Base-by-base conservation (phyloP, 805 yeast genomes). In the Zygotorulaspora chibaensis region DNA sequence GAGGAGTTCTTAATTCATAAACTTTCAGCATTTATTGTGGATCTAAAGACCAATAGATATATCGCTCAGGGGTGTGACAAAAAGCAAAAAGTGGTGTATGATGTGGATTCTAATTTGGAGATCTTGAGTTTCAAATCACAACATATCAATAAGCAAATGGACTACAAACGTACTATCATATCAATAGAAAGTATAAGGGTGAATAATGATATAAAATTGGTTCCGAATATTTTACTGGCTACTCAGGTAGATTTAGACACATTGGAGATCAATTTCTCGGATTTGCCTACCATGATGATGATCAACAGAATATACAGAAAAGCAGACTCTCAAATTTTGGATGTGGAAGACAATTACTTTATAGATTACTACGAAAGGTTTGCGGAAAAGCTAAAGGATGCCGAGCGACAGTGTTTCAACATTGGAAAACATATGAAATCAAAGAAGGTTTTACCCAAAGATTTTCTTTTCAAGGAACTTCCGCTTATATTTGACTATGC, bases 401-500 rank as follows among this genome's bases (percentile, higher is more conserved):
- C 54, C 2, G 56, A 57, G 39, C 42, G 40, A 20, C 50, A 55
- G 43, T 57, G 61, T 36, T 46, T 57, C 3, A 28, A 36, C 13
- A 42, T 56, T 12, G 44, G 53, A 9, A 31, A 53, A 15, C 38
- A 44, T 3, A 28, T 39, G 35, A 40, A 43, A 12, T 27, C 42
- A 12, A 39, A 39, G 33, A 46, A 43, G 18, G 28, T 48, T 31
- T 30, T 48, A 29, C 59, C 53, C 8, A 55, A 43, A 35, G 51
- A 34, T 2, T 38, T 52, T 5, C 52, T 45, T 53, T 72, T 57
- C 43, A 29, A 50, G 10, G 54, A 62, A 6, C 43, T 71, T 16
- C 76, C 76, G 3, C 25, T 35, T 1, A 65, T 68, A 62, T 61
- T 73, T 20, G 61, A 61, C 31, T 55, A 51, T 6, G 12, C 63